Evolutionary conservation across 83 land plant genomes (phyloP), one percentile per base, ranked within the genome.

Genomic region (Thuja plicata): DNA sequence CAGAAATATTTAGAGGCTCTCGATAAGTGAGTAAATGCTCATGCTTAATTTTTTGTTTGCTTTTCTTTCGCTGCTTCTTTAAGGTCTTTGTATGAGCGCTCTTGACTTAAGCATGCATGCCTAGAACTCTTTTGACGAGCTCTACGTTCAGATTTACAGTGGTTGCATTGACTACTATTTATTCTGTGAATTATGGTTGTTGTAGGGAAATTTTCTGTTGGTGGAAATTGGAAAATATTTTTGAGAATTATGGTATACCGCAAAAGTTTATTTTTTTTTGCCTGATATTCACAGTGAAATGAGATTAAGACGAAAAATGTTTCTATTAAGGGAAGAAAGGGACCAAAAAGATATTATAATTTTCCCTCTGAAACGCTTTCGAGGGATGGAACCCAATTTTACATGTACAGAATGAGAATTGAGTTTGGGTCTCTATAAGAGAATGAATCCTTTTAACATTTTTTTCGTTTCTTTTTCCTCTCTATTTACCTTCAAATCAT

Each of bases 1-100:
- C 96, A 96, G 90, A 96, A 96, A 89, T 96, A 96, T 87, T 95
- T 96, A 50, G 98, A 95, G 91, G 98, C 98, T 3, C 90, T 96
- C 84, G 98, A 95, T 90, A 96, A 93, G 97, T 96, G 87, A 37
- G 92, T 54, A 10, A 24, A 7, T 38, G 27, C 2, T 17, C 27
- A 19, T 41, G 24, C 19, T 40, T 41, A 3, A 62, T 62, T 62
- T 21, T 62, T 62, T 62, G 24, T 62, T 19, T 62, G n/a, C 0
- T 19, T 60, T 60, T 21, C 27, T 21, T 60, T 77, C 19, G 24
- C 30, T 81, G 13, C 15, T 19, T 17, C 35, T 74, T 0, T 34
- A 32, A 76, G 34, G 79, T 76, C 3, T 32, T 11, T 35, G 2
- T 1, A 7, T 3, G 19, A 35, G 40, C 79, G 16, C 38, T 7